phyloP scores from a whole-genome alignment of 2,329 filamentous ascomycete species.

The Penicillium sp. region DNA sequence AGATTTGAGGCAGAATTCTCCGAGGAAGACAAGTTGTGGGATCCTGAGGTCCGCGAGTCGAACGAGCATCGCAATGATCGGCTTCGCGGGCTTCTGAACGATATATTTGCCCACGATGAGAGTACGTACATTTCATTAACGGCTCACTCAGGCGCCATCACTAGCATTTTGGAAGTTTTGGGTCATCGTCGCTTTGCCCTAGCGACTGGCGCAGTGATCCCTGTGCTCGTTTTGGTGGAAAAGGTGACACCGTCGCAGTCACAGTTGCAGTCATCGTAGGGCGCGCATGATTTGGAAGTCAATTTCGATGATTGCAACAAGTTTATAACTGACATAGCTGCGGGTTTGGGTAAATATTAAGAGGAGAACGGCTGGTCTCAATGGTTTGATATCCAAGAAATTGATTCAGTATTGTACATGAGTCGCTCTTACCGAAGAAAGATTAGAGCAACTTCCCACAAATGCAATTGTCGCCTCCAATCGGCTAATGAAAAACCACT shows the following conservation, averaged over 20 bases:
- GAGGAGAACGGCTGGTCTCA: not conserved
- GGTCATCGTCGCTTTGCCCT: slow-evolving; percentile 49
- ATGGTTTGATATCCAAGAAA: slow-evolving; percentile 11
- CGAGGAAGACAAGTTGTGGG: slow-evolving; percentile 56
- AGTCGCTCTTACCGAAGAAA: slow-evolving; percentile 5
- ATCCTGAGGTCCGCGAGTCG: slow-evolving; percentile 49
- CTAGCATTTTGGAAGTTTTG: slow-evolving; percentile 48
- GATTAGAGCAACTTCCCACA: slow-evolving; percentile 8
- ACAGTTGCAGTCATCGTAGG: not conserved
- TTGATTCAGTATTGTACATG: slow-evolving; percentile 22
- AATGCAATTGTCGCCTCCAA: slow-evolving; percentile 14
- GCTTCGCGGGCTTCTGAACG: slow-evolving; percentile 47
- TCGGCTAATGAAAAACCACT: slow-evolving; percentile 17
- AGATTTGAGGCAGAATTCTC: slow-evolving; percentile 53
- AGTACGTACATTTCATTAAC: slow-evolving; percentile 54
- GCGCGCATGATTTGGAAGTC: not conserved
- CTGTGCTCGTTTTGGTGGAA: slow-evolving; percentile 49
- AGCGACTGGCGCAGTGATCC: slow-evolving; percentile 51
- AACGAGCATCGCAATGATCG: slow-evolving; percentile 48
- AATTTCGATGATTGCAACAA: not conserved
- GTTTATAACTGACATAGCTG: slow-evolving; percentile 12
- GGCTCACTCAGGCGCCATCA: slow-evolving; percentile 59
- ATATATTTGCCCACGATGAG: slow-evolving; percentile 51
- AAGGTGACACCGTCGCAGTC: slow-evolving; percentile 5
- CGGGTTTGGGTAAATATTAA: slow-evolving; percentile 23